Evolutionary conservation across 768 basidiomycete species (phyloP), one percentile per base, ranked within the genome.

Genomic region (Brasilioporus rufonigricans): DNA sequence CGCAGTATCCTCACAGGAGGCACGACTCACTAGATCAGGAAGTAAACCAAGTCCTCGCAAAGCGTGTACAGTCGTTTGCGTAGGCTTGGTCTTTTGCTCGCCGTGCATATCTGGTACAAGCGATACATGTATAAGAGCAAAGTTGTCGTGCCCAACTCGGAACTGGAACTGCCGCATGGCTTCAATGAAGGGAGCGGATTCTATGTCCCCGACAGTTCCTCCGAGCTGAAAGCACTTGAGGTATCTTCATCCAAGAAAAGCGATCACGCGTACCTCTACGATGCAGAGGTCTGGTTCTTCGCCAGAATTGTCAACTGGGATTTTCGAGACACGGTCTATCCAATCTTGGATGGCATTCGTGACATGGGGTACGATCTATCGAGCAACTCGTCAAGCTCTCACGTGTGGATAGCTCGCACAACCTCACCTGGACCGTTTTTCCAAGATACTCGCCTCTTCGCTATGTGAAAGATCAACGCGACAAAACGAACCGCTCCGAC

Each of bases 91-190:
- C 74, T 99, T 99, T 68, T 98, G 96, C 71, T 99, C 96, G 52
- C 96, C 96, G 50, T 97, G 93, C 80, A 99, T 92, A 65, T 97
- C 93, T 18, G 96, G 96, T n/a, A 99, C 93, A 29, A 99, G 85
- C 7, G 93, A 95, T 45, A 99, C 96, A 62, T 98, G 95, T 56
- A 98, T 87, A 51, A 98, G 84, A 0, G 96, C 95, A 69, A 98
- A 98, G 74, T 98, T 98, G 55, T 93, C 91, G 68, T 89, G 83
- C 18, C 96, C 95, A 21, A 98, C 95, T 52, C 96, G 87, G 78
- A 98, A 98, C 68, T 99, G 96, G 80, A 99, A 99, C 71, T 99
- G 96, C n/a, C 96, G 86, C 89, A 99, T 94, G 1, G 96, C 96
- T 71, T 99, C 96, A 44, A 99, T 80, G 71, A 99, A 99, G 3